Percentiles rank a stretch among this genome's conserved stretches.
These are phyloP conservation scores for Cladorrhinum sp. DNA, from an alignment of 2,329 filamentous ascomycete genomes.

Conservation along the genomic window DNA sequence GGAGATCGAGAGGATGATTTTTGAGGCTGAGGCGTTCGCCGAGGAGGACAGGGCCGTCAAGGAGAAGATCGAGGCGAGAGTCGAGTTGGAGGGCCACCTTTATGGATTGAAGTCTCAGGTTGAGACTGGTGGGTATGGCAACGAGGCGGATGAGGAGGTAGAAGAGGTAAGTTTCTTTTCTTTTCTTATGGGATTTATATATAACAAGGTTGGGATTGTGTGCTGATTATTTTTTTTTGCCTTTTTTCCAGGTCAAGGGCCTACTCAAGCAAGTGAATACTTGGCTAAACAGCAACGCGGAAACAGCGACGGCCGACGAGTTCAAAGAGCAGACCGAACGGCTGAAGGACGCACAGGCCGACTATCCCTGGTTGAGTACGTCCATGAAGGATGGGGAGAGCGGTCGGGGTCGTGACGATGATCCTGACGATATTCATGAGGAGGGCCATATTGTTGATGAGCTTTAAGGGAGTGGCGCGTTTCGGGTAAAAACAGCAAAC, in stretches of 20 bases:
- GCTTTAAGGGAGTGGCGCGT: conserved; percentile 16
- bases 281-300: conserved; percentile 90
- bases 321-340: conserved; percentile 99
- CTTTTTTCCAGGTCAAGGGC: conserved; percentile 60
- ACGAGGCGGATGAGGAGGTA: conserved; percentile 73
- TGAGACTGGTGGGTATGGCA: conserved; percentile 90
- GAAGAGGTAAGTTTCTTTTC: conserved; percentile 65
- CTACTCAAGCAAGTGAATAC: conserved; percentile 92
- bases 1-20: conserved; percentile 98
- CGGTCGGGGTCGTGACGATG: neutral
- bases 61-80: conserved; percentile 92
- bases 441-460: conserved; percentile 15
- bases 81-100: conserved; percentile 96
- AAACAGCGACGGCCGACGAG: conserved; percentile 71
- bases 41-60: conserved; percentile 97
- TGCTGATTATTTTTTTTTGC: neutral
- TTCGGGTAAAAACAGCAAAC: too few relatives aligned
- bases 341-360: conserved; percentile 87
- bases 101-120: conserved; percentile 98
- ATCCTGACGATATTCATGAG: neutral
- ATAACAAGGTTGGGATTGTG: neutral
- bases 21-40: conserved; percentile 95
- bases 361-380: conserved; percentile 62
- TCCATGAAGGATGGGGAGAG: conserved; percentile 47
- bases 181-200: neutral